Base-by-base conservation (phyloP, 257 asterid genomes). In the Rhazya stricta region DNA sequence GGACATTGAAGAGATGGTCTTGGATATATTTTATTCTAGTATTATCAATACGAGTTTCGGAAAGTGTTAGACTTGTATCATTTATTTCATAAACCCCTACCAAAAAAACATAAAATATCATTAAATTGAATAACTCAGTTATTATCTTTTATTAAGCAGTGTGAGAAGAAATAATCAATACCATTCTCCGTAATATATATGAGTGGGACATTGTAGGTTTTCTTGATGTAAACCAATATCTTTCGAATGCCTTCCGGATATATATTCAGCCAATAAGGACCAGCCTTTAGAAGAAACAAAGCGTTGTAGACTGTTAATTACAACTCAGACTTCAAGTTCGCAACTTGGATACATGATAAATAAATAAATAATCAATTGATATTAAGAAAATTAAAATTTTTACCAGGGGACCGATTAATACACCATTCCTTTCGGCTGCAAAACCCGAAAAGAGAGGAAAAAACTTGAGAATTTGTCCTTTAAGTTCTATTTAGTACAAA, bases 171-270 rank as follows among this genome's bases (percentile, higher is more conserved):
- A 0, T 10, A 7, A 43, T 10, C 9, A 39, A 12, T 48, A 34
- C 75, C 75, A 71, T 71, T 71, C 54, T 71, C 75, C 9, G 75
- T 71, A 6, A 71, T 51, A 34, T 32, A 71, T 9, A 50, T 51
- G 25, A 71, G 63, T 51, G 75, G 46, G 51, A 30, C 16, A 4
- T 71, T 32, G 7, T 51, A 50, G 19, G 39, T 71, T 5, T 50
- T 4, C 13, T 51, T 16, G 2, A 36, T 3, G 21, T 69, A 45
- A 46, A 69, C 1, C 9, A 46, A 19, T 5, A 21, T 11, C 21
- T 32, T 71, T 5, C 21, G 11, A 32, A 51, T 53, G 3, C 48
- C 75, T 32, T 34, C 50, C 2, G 48, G 65, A 32, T 50, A 71
- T 8, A 71, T 51, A 1, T 71, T 8, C 23, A 71, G 21, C 63